These are phyloP conservation scores for Xylaria sp. DNA, from an alignment of 2,329 filamentous ascomycete species.

Conservation along the genomic window DNA sequence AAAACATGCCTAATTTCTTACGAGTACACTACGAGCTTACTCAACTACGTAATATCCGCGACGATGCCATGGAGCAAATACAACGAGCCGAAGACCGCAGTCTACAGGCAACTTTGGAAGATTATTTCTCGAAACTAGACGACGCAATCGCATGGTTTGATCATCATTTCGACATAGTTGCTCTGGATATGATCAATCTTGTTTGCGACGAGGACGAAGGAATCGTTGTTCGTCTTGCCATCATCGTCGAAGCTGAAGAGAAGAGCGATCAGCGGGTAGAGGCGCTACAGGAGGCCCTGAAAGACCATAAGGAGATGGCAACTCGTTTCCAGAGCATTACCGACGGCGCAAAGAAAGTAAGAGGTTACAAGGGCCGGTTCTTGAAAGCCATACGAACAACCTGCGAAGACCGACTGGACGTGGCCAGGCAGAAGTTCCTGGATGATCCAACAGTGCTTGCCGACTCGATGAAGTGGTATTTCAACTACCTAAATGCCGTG, in stretches of 20 bases:
- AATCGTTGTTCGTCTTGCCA: constrained; percentile 82
- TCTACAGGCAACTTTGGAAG: constrained; percentile 75
- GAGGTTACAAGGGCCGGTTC: constrained; percentile 97
- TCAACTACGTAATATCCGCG: constrained; percentile 84
- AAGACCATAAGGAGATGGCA: constrained; percentile 92
- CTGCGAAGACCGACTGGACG: constrained; percentile 68
- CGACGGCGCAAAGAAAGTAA: constrained; percentile 81
- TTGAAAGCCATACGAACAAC: constrained; percentile 70
- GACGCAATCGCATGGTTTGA: constrained; percentile 91
- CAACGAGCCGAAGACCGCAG: constrained; percentile 66
- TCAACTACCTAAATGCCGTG: constrained; percentile 94
- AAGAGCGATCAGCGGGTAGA: constrained; percentile 89
- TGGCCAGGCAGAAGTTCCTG: constrained; percentile 68
- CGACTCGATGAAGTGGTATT: constrained; percentile 91
- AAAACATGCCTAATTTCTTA: constrained; percentile 88
- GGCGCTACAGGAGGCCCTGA: constrained; percentile 88
- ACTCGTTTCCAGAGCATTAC: constrained; percentile 92
- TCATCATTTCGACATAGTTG: constrained; percentile 83
- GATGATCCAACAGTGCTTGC: constrained; percentile 78
- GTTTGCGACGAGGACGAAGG: constrained; percentile 82
- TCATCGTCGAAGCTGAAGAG: constrained; percentile 93
- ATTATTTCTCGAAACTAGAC: constrained; percentile 84
- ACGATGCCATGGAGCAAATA: constrained; percentile 96
- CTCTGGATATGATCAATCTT: constrained; percentile 82
- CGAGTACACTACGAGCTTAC: constrained; percentile 89